Evolutionary conservation across 805 yeast species (phyloP).

Genomic region (Cyberlindnera nakhonratchasimensis): DNA sequence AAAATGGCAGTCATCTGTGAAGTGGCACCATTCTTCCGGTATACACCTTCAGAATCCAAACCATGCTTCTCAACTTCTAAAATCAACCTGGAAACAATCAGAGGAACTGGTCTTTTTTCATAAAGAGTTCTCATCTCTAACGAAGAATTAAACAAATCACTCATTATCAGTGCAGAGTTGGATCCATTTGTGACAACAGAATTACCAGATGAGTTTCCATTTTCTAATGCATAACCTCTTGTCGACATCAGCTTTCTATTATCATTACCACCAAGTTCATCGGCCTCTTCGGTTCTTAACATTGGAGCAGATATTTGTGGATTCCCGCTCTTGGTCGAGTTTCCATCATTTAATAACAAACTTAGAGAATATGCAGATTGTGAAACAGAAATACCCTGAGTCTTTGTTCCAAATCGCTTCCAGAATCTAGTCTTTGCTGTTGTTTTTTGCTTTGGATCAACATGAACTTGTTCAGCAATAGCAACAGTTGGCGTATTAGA

Average conservation of each 20-base stretch:
- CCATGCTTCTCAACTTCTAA: constrained; percentile 77
- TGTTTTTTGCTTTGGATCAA: constrained; percentile 21
- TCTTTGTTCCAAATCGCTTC: constrained; percentile 26
- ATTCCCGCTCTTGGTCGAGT: constrained; percentile 16
- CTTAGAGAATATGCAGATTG: constrained; percentile 21
- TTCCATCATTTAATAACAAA: constrained; percentile 17
- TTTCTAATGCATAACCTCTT: constrained; percentile 16
- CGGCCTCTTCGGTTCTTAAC: constrained; percentile 31
- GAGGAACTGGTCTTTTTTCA: constrained; percentile 66
- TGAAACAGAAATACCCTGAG: constrained; percentile 20
- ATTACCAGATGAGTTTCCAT: constrained; percentile 7
- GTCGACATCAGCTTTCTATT: constrained; percentile 32
- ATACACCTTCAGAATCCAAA: constrained; percentile 77
- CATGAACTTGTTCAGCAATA: constrained; percentile 12
- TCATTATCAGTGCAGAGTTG: constrained; percentile 17
- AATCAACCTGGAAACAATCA: constrained; percentile 67
- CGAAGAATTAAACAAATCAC: constrained; percentile 38
- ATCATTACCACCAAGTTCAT: constrained; percentile 33
- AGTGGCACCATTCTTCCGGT: constrained; percentile 68
- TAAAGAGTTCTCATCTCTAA: constrained; percentile 58
- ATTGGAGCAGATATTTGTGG: constrained; percentile 36
- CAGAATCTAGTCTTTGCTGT: constrained; percentile 32
- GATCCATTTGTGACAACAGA: constrained; percentile 5
- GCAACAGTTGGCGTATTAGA: constrained; percentile 8
- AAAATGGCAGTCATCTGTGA: constrained; percentile 34